A percentile compares a stretch with the other conserved stretches of the same genome.
Conservation (phyloP, 176 grass and related monocot species). For the Bolboschoenus planiculmis region DNA sequence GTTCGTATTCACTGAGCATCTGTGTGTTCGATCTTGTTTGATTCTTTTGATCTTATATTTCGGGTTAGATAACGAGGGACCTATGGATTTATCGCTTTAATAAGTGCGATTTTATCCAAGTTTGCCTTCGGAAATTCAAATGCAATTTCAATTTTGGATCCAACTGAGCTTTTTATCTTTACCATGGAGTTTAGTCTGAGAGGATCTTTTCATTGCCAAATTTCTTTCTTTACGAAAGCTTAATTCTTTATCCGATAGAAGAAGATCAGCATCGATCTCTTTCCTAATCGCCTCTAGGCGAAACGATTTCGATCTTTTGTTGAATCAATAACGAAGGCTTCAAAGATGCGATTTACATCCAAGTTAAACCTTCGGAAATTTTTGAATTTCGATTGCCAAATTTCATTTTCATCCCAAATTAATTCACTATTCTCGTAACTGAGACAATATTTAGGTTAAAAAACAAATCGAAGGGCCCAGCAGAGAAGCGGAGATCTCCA, state of each 20-base stretch:
- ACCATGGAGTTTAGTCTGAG: background rate
- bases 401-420: too few relatives aligned
- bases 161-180: slow-evolving; percentile 1
- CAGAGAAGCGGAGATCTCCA: slow-evolving; percentile 24
- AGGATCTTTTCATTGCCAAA: slow-evolving; percentile 4
- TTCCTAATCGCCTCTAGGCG: too few relatives aligned
- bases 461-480: slow-evolving; percentile 21
- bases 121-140: slow-evolving; percentile 28
- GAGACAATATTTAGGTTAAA: too few relatives aligned
- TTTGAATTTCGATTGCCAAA: background rate
- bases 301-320: too few relatives aligned
- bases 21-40: background rate
- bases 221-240: background rate
- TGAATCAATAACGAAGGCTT: too few relatives aligned
- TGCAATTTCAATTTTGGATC: slow-evolving; percentile 4
- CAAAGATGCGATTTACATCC: too few relatives aligned
- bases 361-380: too few relatives aligned
- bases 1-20: slow-evolving; percentile 37
- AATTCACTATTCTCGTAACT: too few relatives aligned
- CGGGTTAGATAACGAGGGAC: slow-evolving; percentile 15
- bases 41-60: background rate
- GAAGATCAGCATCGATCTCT: too few relatives aligned
- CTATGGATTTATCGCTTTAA: slow-evolving; percentile 18
- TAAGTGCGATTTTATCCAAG: slow-evolving; percentile 24
- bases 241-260: too few relatives aligned